Evolutionary conservation across 495 filamentous ascomycete species (phyloP), one percentile per base, ranked within the genome.

Genomic region (Lepraria neglecta): DNA sequence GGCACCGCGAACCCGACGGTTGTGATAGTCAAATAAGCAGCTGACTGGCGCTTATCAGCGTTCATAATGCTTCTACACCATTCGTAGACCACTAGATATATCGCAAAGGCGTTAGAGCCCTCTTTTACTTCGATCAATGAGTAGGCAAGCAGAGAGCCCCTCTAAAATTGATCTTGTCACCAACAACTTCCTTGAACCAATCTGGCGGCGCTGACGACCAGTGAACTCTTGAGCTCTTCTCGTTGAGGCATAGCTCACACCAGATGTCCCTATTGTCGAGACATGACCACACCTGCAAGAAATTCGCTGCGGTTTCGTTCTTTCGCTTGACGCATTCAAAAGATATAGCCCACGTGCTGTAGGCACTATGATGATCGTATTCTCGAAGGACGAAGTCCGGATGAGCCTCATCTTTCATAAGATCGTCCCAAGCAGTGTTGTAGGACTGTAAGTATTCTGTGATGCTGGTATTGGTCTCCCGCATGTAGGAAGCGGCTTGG

Each of bases 61-160:
- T 77, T 24, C 4, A 52, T 24, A 12, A 15, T 53, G 45, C 53
- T 48, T 55, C 63, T 63, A 68, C 24, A 64, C 73, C 71, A 76
- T n/a, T 71, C 68, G 56, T 75, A 72, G 56, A 76, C 68, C 42
- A 71, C 74, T 38, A 64, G 59, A 67, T 74, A 72, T 51, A 74
- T 70, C 14, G 71, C 68, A 68, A 74, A 75, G 15, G 71, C 71
- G 58, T 56, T 15, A 33, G 70, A 73, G 55, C 69, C 70, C 11
- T 43, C 46, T 43, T 42, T 51, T 19, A 33, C 47, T 42, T 54
- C 58, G 19, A 60, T 60, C 30, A 60, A 45, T 12, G 58, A 51
- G 38, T 45, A 53, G 9, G 28, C 58, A 28, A 30, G 40, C 5
- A 60, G 47, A n/a, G 33, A 30, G 44, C 57, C 28, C 21, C 21